Base-by-base conservation (phyloP, 2,329 filamentous ascomycete genomes). In the Ascochyta fabae region DNA sequence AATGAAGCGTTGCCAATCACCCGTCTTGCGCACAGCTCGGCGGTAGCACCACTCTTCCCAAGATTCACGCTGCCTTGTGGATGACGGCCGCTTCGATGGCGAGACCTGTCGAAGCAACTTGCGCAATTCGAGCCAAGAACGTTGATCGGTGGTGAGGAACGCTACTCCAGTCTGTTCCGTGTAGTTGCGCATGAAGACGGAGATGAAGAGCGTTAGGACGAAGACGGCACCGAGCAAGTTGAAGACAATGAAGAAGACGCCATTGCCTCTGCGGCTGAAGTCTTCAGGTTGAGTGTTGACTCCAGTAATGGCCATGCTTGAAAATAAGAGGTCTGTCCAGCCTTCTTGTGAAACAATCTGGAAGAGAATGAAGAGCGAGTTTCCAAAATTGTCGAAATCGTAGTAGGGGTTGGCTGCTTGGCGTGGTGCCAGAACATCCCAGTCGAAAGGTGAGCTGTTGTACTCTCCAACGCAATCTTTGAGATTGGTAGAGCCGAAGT, bases 151-250 rank as follows among this genome's bases (percentile, higher is more conserved):
- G 1, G 95, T 99, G 67, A 99, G 80, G 73, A 94, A 99, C 2
- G 95, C 95, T 39, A 99, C 95, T 1, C 95, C 95, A 0, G 95
- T 99, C 77, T 98, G 93, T 77, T 99, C 95, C 0, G 95, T 99
- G 77, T 99, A 99, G 75, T 97, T 99, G 58, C 95, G 91, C 95
- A 99, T 99, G 75, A 99, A 99, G 58, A 99, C 95, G 53, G 95
- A 98, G 43, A 99, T 96, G 75, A 99, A 99, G 71, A 99, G 81
- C 1, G 95, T 99, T 71, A 99, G 83, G 59, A 99, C 90, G 77
- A 99, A 99, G 61, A 99, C 94, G 0, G 95, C 95, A 29, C 92
- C 92, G 67, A 99, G 83, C 72, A 99, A 85, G 77, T 99, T 99
- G 86, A 98, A 99, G 4, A 94, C 83, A 52, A 99, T 86, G 73